Base-by-base conservation (phyloP, 768 basidiomycete genomes). In the Kwoniella mangroviensis region DNA sequence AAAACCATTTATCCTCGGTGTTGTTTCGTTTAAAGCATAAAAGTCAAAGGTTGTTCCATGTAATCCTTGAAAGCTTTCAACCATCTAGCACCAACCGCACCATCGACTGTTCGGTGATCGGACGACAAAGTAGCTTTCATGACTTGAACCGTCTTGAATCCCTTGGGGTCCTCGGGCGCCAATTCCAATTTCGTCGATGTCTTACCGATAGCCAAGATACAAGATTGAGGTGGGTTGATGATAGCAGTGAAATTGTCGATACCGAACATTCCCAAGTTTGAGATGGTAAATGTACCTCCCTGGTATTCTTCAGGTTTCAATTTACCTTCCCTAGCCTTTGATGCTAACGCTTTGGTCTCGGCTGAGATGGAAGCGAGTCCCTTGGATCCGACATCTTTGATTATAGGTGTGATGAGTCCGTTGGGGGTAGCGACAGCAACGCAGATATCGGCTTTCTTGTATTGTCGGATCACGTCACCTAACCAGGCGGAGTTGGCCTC, bases 231-330 rank as follows among this genome's bases (percentile, higher is more conserved):
- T 15, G 92, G 89, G 87, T 99, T 99, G 88, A 99, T 96, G 86
- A 99, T 98, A 57, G 97, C 97, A 15, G 95, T 98, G 85, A 99
- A 99, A 65, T 90, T 88, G 70, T 83, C 78, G 79, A 98, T 88
- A 71, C 92, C 95, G 81, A 88, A 97, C 97, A 99, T 99, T 84
- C 97, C 97, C 66, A 99, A 87, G 86, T 99, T 99, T 69, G 97
- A 99, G 83, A 99, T 93, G 54, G 97, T 98, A 86, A 99, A 98
- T 13, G 95, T 92, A 59, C 97, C 97, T 65, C 97, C 97, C 91
- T 99, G 96, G 86, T 98, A 99, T 84, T 99, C 96, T 65, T 91
- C 86, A 26, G 96, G 97, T 81, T 90, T 87, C 69, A 99, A 88
- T 85, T 98, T 99, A 72, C 95, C 94, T 75, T 98, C 97, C 60